phyloP scores from a whole-genome alignment of 1,284 basidiomycete genomes.

The Ganoderma multipileum region DNA sequence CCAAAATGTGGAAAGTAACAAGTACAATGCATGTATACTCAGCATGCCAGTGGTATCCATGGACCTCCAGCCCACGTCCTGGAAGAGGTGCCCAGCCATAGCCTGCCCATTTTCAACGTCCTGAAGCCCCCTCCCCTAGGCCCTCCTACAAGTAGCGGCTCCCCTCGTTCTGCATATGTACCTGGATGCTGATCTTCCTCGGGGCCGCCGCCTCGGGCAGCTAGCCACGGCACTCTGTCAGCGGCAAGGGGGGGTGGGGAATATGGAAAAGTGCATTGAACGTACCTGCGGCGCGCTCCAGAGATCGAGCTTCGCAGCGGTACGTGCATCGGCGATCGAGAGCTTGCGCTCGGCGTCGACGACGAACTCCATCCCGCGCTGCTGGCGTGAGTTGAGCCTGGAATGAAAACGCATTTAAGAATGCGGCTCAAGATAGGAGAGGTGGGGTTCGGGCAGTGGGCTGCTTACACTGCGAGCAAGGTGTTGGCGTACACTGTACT shows the following conservation, averaged over 20 bases:
- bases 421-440: neutral
- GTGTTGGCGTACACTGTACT: conserved; percentile 10
- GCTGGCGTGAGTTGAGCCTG: conserved; percentile 16
- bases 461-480: conserved; percentile 11
- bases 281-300: conserved; percentile 17
- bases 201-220: neutral
- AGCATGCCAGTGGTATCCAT: neutral
- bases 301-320: conserved; percentile 6
- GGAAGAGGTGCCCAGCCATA: neutral
- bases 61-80: neutral
- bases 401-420: neutral
- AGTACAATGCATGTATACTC: neutral
- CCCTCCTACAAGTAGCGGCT: conserved; percentile 5
- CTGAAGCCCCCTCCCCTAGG: neutral
- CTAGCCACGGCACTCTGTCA: neutral
- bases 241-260: too few relatives aligned
- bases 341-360: conserved; percentile 8
- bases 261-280: too few relatives aligned
- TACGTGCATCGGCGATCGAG: conserved; percentile 10
- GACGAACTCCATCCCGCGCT: conserved; percentile 21
- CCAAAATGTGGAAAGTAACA: neutral
- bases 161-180: conserved; percentile 3
- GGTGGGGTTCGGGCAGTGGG: neutral
- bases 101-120: neutral
- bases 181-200: conserved; percentile 9